phyloP scores from a whole-genome alignment of 2,329 filamentous ascomycete species.

The Arthrobotrys musiformis region DNA sequence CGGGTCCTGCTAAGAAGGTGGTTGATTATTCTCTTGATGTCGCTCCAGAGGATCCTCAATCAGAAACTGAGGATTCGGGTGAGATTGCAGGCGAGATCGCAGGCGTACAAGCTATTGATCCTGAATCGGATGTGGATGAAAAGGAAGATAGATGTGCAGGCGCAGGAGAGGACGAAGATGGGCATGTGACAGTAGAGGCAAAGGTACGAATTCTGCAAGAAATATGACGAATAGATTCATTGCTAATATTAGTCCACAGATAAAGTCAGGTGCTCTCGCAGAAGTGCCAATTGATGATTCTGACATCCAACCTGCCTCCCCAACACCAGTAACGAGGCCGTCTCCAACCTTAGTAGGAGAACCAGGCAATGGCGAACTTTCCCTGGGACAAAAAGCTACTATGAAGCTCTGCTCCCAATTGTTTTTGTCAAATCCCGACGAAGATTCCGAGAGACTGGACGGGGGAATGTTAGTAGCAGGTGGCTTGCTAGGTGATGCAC shows the following conservation, averaged over 20 bases:
- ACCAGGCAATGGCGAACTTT: not conserved
- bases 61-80: conserved; percentile 5
- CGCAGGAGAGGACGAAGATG: not conserved
- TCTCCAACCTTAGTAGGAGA: not conserved
- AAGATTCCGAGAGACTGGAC: too few relatives aligned
- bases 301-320: not conserved
- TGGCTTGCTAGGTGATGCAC: not conserved
- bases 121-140: not conserved
- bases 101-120: not conserved
- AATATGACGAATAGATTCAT: not conserved
- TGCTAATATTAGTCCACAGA: not conserved
- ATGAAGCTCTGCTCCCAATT: not conserved
- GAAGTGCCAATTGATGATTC: not conserved
- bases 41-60: not conserved
- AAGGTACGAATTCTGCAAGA: not conserved
- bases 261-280: not conserved
- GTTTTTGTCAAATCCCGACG: not conserved
- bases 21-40: not conserved
- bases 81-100: too few relatives aligned
- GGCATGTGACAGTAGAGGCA: not conserved
- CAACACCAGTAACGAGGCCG: not conserved
- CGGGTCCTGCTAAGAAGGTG: conserved; percentile 17
- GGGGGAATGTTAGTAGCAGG: not conserved
- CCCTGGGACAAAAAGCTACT: not conserved
- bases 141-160: not conserved